Conservation (phyloP, 1,139 yeast genomes). For the Geotrichum histeridarum region DNA sequence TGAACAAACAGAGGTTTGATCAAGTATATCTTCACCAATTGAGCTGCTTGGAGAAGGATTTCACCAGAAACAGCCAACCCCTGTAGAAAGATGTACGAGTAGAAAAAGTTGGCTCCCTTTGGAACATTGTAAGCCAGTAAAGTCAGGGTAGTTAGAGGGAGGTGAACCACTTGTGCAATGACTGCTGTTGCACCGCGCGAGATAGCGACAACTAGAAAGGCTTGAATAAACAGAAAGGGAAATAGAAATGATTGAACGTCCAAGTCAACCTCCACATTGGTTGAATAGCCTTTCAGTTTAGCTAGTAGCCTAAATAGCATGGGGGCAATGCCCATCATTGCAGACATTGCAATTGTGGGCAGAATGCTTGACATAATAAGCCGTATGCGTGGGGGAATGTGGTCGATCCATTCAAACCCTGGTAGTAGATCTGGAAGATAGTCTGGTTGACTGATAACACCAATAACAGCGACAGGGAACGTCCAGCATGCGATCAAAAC, state of each 20-base stretch:
- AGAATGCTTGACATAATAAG: slow-evolving; percentile 72
- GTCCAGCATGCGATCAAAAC: slow-evolving; percentile 72
- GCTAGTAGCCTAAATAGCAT: slow-evolving; percentile 65
- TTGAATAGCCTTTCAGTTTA: slow-evolving; percentile 57
- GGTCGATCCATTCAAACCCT: slow-evolving; percentile 57
- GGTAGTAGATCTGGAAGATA: slow-evolving; percentile 56
- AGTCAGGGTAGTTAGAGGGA: slow-evolving; percentile 68
- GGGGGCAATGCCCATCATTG: slow-evolving; percentile 69
- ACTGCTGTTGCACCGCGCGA: slow-evolving; percentile 75
- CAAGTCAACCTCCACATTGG: slow-evolving; percentile 58
- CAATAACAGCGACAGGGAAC: slow-evolving; percentile 79
- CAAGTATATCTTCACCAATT: slow-evolving; percentile 42
- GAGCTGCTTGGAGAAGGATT: slow-evolving; percentile 47
- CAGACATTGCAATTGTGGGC: slow-evolving; percentile 62
- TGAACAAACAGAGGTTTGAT: slow-evolving; percentile 41
- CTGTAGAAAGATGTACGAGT: slow-evolving; percentile 64
- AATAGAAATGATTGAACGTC: slow-evolving; percentile 74
- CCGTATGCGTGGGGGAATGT: slow-evolving; percentile 53
- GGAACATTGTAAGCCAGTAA: slow-evolving; percentile 72
- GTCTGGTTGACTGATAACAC: slow-evolving; percentile 69
- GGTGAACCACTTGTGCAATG: slow-evolving; percentile 57
- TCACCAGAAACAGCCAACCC: slow-evolving; percentile 70
- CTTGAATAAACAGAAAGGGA: slow-evolving; percentile 70
- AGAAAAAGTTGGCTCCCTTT: slow-evolving; percentile 75
- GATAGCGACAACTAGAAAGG: slow-evolving; percentile 77